Conservation (phyloP, 805 yeast species). For the Candida andamanensis region DNA sequence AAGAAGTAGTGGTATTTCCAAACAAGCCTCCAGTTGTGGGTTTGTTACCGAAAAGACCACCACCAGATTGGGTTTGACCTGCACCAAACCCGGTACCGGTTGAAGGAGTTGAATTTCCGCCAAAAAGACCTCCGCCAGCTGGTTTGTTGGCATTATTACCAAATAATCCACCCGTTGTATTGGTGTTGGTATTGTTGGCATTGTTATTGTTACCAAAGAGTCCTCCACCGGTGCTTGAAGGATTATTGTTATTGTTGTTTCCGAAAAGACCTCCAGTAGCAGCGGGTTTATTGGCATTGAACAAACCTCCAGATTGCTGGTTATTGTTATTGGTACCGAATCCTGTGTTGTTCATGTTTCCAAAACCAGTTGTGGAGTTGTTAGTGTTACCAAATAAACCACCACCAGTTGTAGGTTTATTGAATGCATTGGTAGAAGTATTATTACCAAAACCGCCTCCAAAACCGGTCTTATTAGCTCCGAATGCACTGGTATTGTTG, state of each 20-base stretch:
- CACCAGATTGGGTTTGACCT: conserved; percentile 23
- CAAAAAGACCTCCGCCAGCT: conserved; percentile 24
- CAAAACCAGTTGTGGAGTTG: conserved; percentile 24
- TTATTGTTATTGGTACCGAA: conserved; percentile 15
- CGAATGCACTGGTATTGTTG: conserved; percentile 19
- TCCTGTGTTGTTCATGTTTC: conserved; percentile 16
- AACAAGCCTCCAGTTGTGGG: conserved; percentile 18
- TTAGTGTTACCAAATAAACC: conserved; percentile 21
- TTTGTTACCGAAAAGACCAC: conserved; percentile 14
- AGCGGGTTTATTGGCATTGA: conserved; percentile 11
- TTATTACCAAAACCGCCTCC: conserved; percentile 14
- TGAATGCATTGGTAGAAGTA: conserved; percentile 18
- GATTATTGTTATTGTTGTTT: conserved; percentile 2
- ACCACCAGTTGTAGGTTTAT: conserved; percentile 19
- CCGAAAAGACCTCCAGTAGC: conserved; percentile 22
- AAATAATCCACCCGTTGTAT: conserved; percentile 18
- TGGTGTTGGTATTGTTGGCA: conserved; percentile 15
- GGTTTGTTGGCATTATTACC: conserved; percentile 13
- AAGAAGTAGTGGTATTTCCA: conserved; percentile 9
- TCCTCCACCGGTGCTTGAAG: conserved; percentile 16
- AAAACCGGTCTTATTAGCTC: conserved; percentile 21
- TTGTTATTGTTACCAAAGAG: conserved; percentile 18
- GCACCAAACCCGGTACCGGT: conserved; percentile 28
- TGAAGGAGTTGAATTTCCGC: conserved; percentile 14
- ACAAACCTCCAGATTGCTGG: conserved; percentile 16